Conservation (phyloP, 2,329 filamentous ascomycete genomes). For the Verticillium nonalfalfae region DNA sequence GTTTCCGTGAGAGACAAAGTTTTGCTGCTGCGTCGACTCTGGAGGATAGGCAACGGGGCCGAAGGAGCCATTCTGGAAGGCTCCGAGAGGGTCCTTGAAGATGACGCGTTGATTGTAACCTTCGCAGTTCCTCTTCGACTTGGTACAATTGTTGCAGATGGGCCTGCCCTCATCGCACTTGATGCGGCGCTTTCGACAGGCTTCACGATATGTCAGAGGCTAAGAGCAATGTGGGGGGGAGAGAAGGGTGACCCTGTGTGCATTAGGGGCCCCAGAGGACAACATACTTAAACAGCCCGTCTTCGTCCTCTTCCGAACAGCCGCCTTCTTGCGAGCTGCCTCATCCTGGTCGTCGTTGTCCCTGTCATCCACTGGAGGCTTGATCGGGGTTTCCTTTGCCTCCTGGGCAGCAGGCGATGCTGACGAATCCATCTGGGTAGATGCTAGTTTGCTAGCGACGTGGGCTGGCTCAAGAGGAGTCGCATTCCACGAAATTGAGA, state of each 20-base stretch:
- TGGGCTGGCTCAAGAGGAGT: constrained; percentile 3
- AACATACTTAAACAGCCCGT: constrained; percentile 82
- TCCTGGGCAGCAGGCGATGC: constrained; percentile 12
- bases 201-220: constrained; percentile 32
- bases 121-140: constrained; percentile 77
- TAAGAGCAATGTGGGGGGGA: background rate
- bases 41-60: constrained; percentile 37
- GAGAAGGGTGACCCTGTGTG: background rate
- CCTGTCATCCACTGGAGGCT: constrained; percentile 20
- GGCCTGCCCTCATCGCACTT: constrained; percentile 92
- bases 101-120: constrained; percentile 77
- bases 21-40: constrained; percentile 37
- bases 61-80: constrained; percentile 43
- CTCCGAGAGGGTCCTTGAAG: constrained; percentile 67
- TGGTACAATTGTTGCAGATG: constrained; percentile 77
- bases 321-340: constrained; percentile 36
- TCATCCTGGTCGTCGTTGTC: constrained; percentile 30
- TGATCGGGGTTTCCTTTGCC: constrained; percentile 19
- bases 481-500: background rate
- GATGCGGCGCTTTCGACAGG: constrained; percentile 89
- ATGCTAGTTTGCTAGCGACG: constrained; percentile 6
- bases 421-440: constrained; percentile 20
- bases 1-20: constrained; percentile 23
- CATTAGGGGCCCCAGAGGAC: background rate
- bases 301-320: constrained; percentile 70